phyloP scores from a whole-genome alignment of 2,329 filamentous ascomycete species.

The Pseudocercospora fijiensis region DNA sequence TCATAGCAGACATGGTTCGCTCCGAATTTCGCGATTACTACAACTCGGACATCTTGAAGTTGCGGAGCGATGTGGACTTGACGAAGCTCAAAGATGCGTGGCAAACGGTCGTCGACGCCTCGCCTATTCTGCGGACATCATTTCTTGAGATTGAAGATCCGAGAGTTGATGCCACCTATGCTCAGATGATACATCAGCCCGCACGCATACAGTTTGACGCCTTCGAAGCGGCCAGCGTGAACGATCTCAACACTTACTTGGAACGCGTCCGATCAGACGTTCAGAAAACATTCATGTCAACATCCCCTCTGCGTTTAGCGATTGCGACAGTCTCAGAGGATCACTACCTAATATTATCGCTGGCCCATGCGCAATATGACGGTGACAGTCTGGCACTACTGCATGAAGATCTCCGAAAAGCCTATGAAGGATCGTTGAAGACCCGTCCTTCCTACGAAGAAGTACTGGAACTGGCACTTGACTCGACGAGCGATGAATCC shows the following conservation, averaged over 20 bases:
- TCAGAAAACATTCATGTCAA: conserved; percentile 34
- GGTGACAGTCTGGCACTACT: conserved; percentile 78
- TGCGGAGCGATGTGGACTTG: conserved; percentile 58
- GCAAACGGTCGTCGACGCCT: conserved; percentile 56
- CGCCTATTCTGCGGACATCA: conserved; percentile 72
- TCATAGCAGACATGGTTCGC: conserved; percentile 77
- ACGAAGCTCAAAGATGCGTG: conserved; percentile 61
- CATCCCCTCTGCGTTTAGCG: conserved; percentile 40
- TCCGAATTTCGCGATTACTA: conserved; percentile 77
- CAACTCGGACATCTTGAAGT: conserved; percentile 74
- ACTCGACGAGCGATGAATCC: conserved; percentile 49
- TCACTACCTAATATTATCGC: conserved; percentile 61
- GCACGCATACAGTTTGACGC: conserved; percentile 40
- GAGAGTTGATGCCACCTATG: conserved; percentile 55
- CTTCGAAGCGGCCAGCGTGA: conserved; percentile 24
- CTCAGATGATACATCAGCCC: conserved; percentile 52
- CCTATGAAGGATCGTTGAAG: conserved; percentile 51
- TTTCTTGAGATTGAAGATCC: conserved; percentile 68
- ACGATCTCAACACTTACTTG: conserved; percentile 37
- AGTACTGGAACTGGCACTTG: conserved; percentile 57
- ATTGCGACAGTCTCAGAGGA: conserved; percentile 39
- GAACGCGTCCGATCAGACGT: conserved; percentile 41
- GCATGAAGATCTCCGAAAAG: conserved; percentile 66
- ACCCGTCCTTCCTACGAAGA: conserved; percentile 45
- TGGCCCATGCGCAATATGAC: conserved; percentile 86